Evolutionary conservation across 208 protist genomes (phyloP).

Genomic region (Angomonas ambiguus): DNA sequence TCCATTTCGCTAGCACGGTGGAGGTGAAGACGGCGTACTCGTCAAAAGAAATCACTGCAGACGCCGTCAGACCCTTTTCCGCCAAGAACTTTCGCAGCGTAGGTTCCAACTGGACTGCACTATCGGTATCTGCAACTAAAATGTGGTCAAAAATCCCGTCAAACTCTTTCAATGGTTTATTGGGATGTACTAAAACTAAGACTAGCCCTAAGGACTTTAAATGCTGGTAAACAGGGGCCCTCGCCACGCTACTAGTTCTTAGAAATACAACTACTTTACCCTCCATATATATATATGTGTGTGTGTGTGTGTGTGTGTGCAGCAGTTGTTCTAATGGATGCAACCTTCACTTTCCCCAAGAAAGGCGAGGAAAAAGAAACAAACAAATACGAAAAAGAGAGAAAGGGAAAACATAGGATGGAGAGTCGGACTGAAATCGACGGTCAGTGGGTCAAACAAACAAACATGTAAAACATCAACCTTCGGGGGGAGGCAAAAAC

Average conservation of each 20-base stretch:
- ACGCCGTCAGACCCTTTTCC: slow-evolving; percentile 13
- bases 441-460: not conserved
- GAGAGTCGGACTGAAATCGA: not conserved
- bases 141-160: slow-evolving; percentile 47
- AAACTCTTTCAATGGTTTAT: slow-evolving; percentile 21
- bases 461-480: slow-evolving; percentile 1
- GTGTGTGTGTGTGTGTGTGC: too few species aligned
- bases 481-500: too few species aligned
- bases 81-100: slow-evolving; percentile 29
- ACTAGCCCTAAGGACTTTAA: slow-evolving; percentile 32
- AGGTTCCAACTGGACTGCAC: slow-evolving; percentile 24
- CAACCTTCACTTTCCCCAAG: too few species aligned
- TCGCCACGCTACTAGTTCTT: slow-evolving; percentile 60
- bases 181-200: slow-evolving; percentile 57
- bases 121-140: slow-evolving; percentile 47
- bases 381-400: slow-evolving; percentile 6
- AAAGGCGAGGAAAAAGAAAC: not conserved
- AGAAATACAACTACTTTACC: slow-evolving; percentile 65
- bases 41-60: slow-evolving; percentile 80
- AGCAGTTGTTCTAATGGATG: too few species aligned
- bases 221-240: slow-evolving; percentile 54
- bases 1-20: slow-evolving; percentile 28
- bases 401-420: not conserved
- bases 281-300: slow-evolving; percentile 37
- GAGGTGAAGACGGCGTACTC: slow-evolving; percentile 79